Evolutionary conservation across 352 stramenopile species (phyloP), one percentile per base, ranked within the genome.

Genomic region (Saprolegnia parasitica): DNA sequence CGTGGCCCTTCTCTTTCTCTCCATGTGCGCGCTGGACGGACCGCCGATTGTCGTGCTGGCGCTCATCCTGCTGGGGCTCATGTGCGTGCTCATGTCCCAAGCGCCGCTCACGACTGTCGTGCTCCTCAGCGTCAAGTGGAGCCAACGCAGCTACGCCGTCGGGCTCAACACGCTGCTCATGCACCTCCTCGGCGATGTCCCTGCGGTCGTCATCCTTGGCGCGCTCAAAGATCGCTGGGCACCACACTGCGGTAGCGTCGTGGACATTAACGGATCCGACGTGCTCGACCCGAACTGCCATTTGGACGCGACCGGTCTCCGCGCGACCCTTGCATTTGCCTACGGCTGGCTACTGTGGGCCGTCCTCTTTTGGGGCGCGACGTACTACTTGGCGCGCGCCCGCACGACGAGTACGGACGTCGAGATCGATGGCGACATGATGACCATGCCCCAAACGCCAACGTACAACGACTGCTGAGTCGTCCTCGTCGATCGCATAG

Each of bases 181-280:
- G 62, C 95, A 98, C 77, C 77, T 86, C 8, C 77, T 98, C 20
- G 96, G 96, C 10, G 96, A 98, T 75, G 96, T 98, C 18, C 95
- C 96, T 23, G 90, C 89, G 18, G 95, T 95, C 5, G 89, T 98
- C 54, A 81, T 98, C 47, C 74, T 98, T 23, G 96, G 96, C 16
- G 80, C 73, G 64, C 80, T 98, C 61, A 98, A 98, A 77, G 96
- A 98, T 72, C 65, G 76, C 23, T 90, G 94, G 76, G 92, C 95
- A 20, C 95, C 96, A 9, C 77, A 79, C 45, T 98, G 93, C 64
- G 81, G 81, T 54, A 91, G 82, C 5, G 67, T 91, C 49, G 9
- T 68, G 13, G 81, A 86, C 56, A 81, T 83, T 20, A 73, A 87
- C 72, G 81, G 80, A 52, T 64, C 81, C 57, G 74, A 79, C 4